These are phyloP conservation scores for Basipetospora sp. DNA, from an alignment of 2,329 filamentous ascomycete species.

Conservation along the genomic window DNA sequence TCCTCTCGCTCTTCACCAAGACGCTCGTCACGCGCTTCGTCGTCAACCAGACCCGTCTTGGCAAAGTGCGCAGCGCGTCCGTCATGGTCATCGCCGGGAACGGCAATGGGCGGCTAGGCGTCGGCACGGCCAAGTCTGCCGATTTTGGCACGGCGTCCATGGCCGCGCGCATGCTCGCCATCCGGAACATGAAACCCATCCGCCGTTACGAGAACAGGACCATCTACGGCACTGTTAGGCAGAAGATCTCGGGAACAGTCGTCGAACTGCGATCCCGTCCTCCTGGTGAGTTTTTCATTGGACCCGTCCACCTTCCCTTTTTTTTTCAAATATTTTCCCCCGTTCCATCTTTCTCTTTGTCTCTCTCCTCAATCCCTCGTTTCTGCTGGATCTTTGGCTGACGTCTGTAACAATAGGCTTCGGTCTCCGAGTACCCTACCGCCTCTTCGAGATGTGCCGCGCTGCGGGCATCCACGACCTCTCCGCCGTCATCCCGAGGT, in stretches of 20 bases:
- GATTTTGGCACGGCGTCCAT: slow-evolving; percentile 51
- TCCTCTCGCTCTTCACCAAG: slow-evolving; percentile 49
- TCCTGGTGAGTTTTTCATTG: slow-evolving; percentile 67
- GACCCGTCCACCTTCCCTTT: neutral
- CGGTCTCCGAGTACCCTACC: slow-evolving; percentile 76
- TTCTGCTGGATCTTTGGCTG: too few relatives aligned
- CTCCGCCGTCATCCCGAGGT: slow-evolving; percentile 65
- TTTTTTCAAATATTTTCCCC: slow-evolving; percentile 3
- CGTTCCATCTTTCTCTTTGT: neutral
- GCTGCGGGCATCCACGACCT: slow-evolving; percentile 78
- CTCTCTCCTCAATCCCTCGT: too few relatives aligned
- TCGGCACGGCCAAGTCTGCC: slow-evolving; percentile 79
- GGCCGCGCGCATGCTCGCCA: slow-evolving; percentile 67
- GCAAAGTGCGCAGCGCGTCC: slow-evolving; percentile 71
- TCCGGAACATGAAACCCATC: slow-evolving; percentile 87
- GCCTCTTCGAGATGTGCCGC: slow-evolving; percentile 89
- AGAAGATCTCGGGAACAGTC: slow-evolving; percentile 77
- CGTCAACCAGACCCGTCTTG: slow-evolving; percentile 86
- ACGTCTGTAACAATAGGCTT: slow-evolving; percentile 61
- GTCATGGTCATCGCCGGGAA: slow-evolving; percentile 75
- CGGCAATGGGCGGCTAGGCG: slow-evolving; percentile 66
- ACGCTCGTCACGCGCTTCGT: slow-evolving; percentile 60
- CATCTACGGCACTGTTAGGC: slow-evolving; percentile 70
- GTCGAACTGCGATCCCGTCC: slow-evolving; percentile 70
- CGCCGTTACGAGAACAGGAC: slow-evolving; percentile 82